Percentiles rank a stretch among this genome's conserved stretches.
phyloP scores from a whole-genome alignment of 305 asterid genomes.

The Fraxinus floribunda region DNA sequence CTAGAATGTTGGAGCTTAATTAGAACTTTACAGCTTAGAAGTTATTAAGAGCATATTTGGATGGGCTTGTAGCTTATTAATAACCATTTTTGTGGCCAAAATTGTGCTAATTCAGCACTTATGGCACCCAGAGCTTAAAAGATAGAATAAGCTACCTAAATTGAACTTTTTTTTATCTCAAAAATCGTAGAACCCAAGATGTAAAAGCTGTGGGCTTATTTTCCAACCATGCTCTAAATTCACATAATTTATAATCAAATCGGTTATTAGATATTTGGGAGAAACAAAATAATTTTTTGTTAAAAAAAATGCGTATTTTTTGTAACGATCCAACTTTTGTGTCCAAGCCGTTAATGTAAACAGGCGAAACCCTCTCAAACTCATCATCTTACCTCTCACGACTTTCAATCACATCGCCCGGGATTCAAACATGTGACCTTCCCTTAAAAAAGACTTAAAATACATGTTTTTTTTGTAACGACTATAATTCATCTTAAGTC shows the following conservation, averaged over 20 bases:
- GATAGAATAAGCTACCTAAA: neutral
- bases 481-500: too few relatives aligned
- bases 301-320: too few relatives aligned
- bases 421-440: too few relatives aligned
- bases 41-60: neutral
- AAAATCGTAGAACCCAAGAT: neutral
- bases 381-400: too few relatives aligned
- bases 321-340: too few relatives aligned
- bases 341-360: too few relatives aligned
- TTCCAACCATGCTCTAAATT: neutral
- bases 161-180: neutral
- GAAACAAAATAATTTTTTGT: neutral
- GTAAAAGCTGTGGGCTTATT: neutral
- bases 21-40: neutral
- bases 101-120: neutral
- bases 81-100: neutral
- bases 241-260: neutral
- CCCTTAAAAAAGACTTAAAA: too few relatives aligned
- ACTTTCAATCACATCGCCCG: too few relatives aligned
- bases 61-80: neutral
- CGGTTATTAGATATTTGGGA: neutral
- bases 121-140: neutral
- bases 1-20: neutral
- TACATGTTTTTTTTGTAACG: too few relatives aligned
- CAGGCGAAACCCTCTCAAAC: too few relatives aligned